Conservation (phyloP, 2,329 filamentous ascomycete genomes). For the Decorospora gaudefroyi region DNA sequence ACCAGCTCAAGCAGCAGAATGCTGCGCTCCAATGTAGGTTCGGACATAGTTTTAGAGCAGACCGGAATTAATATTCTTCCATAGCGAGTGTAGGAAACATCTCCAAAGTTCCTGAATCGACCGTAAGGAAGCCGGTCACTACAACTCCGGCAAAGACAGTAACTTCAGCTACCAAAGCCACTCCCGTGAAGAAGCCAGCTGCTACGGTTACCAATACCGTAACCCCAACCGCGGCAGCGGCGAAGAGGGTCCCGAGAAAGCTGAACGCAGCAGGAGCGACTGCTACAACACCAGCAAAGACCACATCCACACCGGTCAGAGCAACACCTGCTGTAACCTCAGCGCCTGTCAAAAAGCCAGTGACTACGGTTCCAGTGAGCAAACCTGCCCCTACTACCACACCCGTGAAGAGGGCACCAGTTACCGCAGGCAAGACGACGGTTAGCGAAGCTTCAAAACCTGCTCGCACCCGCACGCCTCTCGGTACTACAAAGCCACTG, state of each 20-base stretch:
- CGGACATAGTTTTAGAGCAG: background rate
- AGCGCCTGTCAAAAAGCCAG: constrained; percentile 11
- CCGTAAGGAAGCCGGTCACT: constrained; percentile 34
- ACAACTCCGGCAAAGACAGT: constrained; percentile 25
- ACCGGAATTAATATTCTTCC: constrained; percentile 7
- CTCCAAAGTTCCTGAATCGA: constrained; percentile 33
- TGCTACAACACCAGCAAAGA: constrained; percentile 8
- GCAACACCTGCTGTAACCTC: constrained; percentile 14
- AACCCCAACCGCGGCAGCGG: constrained; percentile 26
- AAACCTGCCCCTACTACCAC: constrained; percentile 33
- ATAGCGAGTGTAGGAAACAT: constrained; percentile 41
- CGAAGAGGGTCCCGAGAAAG: constrained; percentile 31
- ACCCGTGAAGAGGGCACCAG: constrained; percentile 25
- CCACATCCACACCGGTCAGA: constrained; percentile 7
- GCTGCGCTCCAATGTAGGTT: constrained; percentile 48
- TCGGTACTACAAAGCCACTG: constrained; percentile 28
- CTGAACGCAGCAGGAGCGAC: constrained; percentile 16
- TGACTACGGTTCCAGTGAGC: constrained; percentile 17
- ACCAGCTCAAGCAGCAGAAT: constrained; percentile 51
- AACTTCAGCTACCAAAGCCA: constrained; percentile 20
- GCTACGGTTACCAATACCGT: constrained; percentile 9
- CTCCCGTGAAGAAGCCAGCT: constrained; percentile 23
- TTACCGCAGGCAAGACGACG: constrained; percentile 24
- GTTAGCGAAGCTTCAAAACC: constrained; percentile 24
- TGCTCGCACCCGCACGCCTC: constrained; percentile 17